These are phyloP conservation scores for Globisporangium abappressorium DNA, from an alignment of 352 stramenopile genomes.

Conservation along the genomic window DNA sequence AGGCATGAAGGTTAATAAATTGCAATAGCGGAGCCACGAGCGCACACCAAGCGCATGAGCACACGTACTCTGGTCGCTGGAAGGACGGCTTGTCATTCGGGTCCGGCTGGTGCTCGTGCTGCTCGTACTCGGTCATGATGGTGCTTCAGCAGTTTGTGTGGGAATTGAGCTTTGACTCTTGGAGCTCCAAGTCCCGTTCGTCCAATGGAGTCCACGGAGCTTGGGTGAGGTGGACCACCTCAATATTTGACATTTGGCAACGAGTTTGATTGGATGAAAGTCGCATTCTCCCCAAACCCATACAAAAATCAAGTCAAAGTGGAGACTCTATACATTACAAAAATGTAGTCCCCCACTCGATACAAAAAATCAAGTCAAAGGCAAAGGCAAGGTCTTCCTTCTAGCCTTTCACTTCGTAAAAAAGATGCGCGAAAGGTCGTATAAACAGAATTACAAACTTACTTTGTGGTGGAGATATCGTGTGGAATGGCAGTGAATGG, in stretches of 20 bases:
- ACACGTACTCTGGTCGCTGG: constrained; percentile 20
- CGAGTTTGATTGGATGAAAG: too few relatives aligned
- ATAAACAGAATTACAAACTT: too few relatives aligned
- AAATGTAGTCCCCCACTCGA: too few relatives aligned
- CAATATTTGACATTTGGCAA: too few relatives aligned
- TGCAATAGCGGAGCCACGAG: not conserved
- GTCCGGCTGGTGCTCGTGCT: constrained; percentile 7
- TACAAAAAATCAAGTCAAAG: not conserved
- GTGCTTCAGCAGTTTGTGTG: not conserved
- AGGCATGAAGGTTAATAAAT: not conserved
- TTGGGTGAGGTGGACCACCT: not conserved
- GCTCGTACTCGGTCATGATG: constrained; percentile 6
- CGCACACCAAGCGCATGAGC: not conserved
- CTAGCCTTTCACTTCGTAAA: too few relatives aligned
- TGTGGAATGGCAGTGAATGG: too few relatives aligned
- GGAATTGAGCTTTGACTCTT: not conserved
- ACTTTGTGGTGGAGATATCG: too few relatives aligned
- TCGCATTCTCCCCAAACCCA: too few relatives aligned
- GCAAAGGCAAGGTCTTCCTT: too few relatives aligned
- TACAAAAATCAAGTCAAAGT: too few relatives aligned
- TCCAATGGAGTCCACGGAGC: not conserved
- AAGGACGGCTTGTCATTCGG: constrained; percentile 11
- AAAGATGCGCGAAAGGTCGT: too few relatives aligned
- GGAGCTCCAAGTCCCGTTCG: constrained; percentile 7
- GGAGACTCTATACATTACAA: too few relatives aligned